Percentiles rank a stretch among this genome's conserved stretches.
Evolutionary conservation across 1,284 basidiomycete species (phyloP).

Genomic region (Schizophyllum commune): DNA sequence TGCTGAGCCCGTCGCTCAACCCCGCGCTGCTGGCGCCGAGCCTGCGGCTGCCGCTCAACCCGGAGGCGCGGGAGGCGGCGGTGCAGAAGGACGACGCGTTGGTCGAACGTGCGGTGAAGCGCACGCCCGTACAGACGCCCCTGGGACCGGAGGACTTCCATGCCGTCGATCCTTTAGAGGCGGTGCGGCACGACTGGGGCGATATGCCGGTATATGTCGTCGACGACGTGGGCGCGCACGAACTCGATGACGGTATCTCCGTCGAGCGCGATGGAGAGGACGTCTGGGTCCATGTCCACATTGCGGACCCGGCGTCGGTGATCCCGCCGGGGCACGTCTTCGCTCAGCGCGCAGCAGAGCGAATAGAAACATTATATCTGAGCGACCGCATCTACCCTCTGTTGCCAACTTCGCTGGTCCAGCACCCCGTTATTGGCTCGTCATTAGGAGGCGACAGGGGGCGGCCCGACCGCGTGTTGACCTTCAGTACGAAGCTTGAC

Average conservation of each 20-base stretch:
- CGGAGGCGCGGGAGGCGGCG: conserved; percentile 10
- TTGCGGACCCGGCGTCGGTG: conserved; percentile 87
- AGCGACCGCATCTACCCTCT: conserved; percentile 62
- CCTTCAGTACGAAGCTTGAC: conserved; percentile 77
- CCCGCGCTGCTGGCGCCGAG: background rate
- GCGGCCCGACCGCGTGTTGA: conserved; percentile 53
- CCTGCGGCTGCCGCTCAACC: conserved; percentile 22
- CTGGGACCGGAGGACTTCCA: conserved; percentile 55
- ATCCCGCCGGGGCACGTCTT: conserved; percentile 66
- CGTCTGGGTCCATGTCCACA: conserved; percentile 85
- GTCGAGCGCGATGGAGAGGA: conserved; percentile 55
- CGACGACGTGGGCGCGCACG: conserved; percentile 76
- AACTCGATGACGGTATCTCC: conserved; percentile 94
- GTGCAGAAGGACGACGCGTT: conserved; percentile 25
- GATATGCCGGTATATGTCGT: conserved; percentile 81
- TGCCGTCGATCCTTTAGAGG: conserved; percentile 48
- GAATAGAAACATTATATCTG: conserved; percentile 54
- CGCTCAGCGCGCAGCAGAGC: conserved; percentile 45
- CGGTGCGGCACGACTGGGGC: conserved; percentile 82
- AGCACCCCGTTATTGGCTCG: conserved; percentile 52
- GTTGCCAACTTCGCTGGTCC: conserved; percentile 49
- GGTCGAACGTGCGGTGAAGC: conserved; percentile 20
- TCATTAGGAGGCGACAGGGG: conserved; percentile 40
- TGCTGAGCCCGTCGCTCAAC: conserved; percentile 45
- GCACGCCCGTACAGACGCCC: conserved; percentile 9